Evolutionary conservation across 1,284 basidiomycete species (phyloP).

Genomic region (Peniophora sp.): DNA sequence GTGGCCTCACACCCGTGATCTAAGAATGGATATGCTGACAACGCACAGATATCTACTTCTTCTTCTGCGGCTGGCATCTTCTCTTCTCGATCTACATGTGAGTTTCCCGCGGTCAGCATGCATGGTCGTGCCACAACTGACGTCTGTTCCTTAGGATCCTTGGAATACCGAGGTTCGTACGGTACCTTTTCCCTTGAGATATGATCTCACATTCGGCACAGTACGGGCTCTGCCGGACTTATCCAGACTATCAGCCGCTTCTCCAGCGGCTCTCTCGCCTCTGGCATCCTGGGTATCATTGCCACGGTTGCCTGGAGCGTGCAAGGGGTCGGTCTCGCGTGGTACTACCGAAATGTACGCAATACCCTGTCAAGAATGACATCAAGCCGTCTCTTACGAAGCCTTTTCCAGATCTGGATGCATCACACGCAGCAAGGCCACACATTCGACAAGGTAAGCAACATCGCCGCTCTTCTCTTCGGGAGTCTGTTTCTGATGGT

Average conservation of each 20-base stretch:
- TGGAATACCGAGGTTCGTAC: slow-evolving; percentile 66
- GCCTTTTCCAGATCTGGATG: slow-evolving; percentile 60
- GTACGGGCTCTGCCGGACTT: slow-evolving; percentile 92
- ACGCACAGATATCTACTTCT: slow-evolving; percentile 81
- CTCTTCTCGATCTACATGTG: slow-evolving; percentile 85
- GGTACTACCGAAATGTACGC: slow-evolving; percentile 72
- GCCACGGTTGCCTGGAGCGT: slow-evolving; percentile 84
- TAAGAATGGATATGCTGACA: not conserved
- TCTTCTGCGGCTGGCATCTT: slow-evolving; percentile 92
- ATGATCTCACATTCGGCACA: slow-evolving; percentile 28
- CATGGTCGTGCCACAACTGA: slow-evolving; percentile 13
- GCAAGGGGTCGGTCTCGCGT: slow-evolving; percentile 78
- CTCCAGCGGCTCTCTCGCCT: slow-evolving; percentile 51
- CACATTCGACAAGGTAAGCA: slow-evolving; percentile 65
- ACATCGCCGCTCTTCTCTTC: slow-evolving; percentile 1
- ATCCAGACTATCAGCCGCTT: slow-evolving; percentile 86
- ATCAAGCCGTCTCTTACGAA: not conserved
- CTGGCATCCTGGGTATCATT: slow-evolving; percentile 73
- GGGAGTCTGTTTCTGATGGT: slow-evolving; percentile 5
- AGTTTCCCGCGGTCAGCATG: slow-evolving; percentile 20
- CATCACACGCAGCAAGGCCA: slow-evolving; percentile 82
- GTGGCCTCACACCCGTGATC: slow-evolving; percentile 15
- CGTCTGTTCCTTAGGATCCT: slow-evolving; percentile 55
- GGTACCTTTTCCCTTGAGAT: too few species aligned
- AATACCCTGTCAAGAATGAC: not conserved